These are phyloP conservation scores for Lecanicillium sp. DNA, from an alignment of 2,329 filamentous ascomycete species.

Conservation along the genomic window DNA sequence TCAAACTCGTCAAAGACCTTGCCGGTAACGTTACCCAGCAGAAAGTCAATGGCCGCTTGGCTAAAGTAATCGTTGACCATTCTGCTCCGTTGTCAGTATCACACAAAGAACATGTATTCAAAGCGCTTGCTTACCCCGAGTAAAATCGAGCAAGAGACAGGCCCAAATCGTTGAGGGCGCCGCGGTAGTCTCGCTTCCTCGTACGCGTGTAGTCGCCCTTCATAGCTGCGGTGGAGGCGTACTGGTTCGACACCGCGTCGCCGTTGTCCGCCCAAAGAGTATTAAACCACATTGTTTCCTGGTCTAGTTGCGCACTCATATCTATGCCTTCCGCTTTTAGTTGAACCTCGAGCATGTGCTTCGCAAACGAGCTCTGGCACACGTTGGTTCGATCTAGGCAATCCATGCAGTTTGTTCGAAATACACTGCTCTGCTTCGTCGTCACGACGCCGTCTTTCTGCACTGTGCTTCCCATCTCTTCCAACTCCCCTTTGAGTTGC, in stretches of 20 bases:
- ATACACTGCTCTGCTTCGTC: slow-evolving; percentile 59
- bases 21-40: slow-evolving; percentile 79
- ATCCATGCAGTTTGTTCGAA: slow-evolving; percentile 99
- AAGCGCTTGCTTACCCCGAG: slow-evolving; percentile 46
- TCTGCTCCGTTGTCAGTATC: slow-evolving; percentile 40
- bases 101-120: neutral
- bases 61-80: slow-evolving; percentile 98
- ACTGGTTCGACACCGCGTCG: slow-evolving; percentile 90
- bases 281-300: slow-evolving; percentile 88
- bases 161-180: slow-evolving; percentile 84
- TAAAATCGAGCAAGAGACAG: slow-evolving; percentile 74
- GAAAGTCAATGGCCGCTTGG: slow-evolving; percentile 89
- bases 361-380: slow-evolving; percentile 84
- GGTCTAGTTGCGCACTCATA: slow-evolving; percentile 67
- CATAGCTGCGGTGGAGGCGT: slow-evolving; percentile 88
- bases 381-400: slow-evolving; percentile 95
- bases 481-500: slow-evolving; percentile 58
- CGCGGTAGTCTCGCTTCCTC: slow-evolving; percentile 80
- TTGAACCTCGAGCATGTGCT: slow-evolving; percentile 73
- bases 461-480: slow-evolving; percentile 64
- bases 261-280: slow-evolving; percentile 96
- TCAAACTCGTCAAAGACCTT: slow-evolving; percentile 92
- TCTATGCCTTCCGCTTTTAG: slow-evolving; percentile 68
- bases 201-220: slow-evolving; percentile 96
- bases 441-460: slow-evolving; percentile 35